Evolutionary conservation across 768 basidiomycete genomes (phyloP).

Genomic region (Boletus sp.): DNA sequence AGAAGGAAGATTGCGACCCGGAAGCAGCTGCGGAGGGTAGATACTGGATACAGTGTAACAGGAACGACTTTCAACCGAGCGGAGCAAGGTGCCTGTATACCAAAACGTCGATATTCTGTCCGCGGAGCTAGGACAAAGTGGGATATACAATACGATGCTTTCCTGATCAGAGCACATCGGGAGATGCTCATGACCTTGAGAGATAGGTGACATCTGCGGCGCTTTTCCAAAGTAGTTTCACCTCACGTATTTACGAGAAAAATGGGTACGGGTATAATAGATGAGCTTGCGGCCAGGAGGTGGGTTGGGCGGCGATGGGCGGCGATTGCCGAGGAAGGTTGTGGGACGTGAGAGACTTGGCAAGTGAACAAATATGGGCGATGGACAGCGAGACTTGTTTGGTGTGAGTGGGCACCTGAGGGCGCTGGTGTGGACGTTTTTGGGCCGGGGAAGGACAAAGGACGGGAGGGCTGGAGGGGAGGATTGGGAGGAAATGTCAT

Average conservation of each 20-base stretch:
- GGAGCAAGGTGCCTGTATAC: constrained; percentile 3
- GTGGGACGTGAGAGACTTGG: constrained; percentile 1
- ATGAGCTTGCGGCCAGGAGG: neutral
- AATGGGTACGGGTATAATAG: neutral
- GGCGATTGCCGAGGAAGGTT: constrained; percentile 18
- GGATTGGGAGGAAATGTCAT: constrained; percentile 4
- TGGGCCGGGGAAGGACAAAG: neutral
- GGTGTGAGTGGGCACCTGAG: neutral
- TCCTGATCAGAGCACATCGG: neutral
- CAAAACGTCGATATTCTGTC: constrained; percentile 9
- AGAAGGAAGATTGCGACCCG: neutral
- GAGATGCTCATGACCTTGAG: neutral
- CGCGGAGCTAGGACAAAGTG: constrained; percentile 9
- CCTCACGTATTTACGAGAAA: neutral
- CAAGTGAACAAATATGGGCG: neutral
- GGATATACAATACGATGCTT: neutral
- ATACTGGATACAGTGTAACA: neutral
- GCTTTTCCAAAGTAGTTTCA: neutral
- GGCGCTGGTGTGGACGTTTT: neutral
- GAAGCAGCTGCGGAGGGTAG: neutral
- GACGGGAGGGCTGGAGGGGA: neutral
- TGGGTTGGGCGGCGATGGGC: constrained; percentile 6
- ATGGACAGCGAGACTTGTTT: neutral
- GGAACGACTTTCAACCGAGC: constrained; percentile 6
- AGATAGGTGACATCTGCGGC: neutral